Evolutionary conservation across 2,329 filamentous ascomycete genomes (phyloP).

Genomic region (Stachybotrys chlorohalonatus): DNA sequence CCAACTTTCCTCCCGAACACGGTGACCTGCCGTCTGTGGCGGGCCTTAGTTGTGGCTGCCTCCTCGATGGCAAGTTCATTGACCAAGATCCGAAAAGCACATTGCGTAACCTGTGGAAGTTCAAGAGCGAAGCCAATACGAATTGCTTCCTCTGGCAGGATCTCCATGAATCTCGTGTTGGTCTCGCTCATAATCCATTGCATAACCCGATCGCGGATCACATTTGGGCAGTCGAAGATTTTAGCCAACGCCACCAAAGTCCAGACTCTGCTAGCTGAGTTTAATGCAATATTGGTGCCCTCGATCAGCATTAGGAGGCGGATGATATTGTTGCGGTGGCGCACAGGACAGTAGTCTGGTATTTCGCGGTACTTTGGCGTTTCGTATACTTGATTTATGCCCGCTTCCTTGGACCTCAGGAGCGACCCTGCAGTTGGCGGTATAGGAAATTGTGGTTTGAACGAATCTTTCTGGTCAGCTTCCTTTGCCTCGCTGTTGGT

Average conservation of each 20-base stretch:
- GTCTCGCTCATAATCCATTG: constrained; percentile 48
- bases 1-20: constrained; percentile 38
- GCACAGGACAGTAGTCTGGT: constrained; percentile 53
- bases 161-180: constrained; percentile 53
- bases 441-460: not conserved
- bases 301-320: constrained; percentile 51
- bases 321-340: constrained; percentile 56
- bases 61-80: constrained; percentile 49
- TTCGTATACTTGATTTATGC: constrained; percentile 6
- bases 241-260: constrained; percentile 56
- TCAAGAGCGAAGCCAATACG: constrained; percentile 43
- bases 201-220: constrained; percentile 39
- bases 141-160: constrained; percentile 52
- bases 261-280: constrained; percentile 59
- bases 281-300: constrained; percentile 42
- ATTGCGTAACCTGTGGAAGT: constrained; percentile 30
- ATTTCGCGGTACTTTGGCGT: constrained; percentile 26
- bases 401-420: not conserved
- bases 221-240: constrained; percentile 41
- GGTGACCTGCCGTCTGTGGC: constrained; percentile 13
- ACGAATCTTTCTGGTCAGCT: not conserved
- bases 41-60: constrained; percentile 11
- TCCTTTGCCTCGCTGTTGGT: not conserved
- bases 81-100: constrained; percentile 52
- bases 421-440: not conserved